phyloP scores from a whole-genome alignment of 768 basidiomycete species.

The Dioszegia crocea region DNA sequence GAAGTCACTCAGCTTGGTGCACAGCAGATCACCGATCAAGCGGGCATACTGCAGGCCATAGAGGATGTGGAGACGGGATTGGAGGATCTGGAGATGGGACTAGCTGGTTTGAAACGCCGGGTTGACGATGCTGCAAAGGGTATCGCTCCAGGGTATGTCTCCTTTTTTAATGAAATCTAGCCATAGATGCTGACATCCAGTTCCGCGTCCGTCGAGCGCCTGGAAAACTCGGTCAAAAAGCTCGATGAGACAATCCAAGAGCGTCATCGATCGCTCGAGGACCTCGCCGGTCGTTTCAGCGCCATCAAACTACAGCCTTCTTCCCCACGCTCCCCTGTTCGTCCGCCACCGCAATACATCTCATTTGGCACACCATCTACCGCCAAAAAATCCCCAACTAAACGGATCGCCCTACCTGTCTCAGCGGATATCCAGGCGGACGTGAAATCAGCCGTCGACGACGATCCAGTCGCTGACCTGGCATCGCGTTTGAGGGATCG shows the following conservation, averaged over 20 bases:
- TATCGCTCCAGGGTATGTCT: constrained; percentile 2
- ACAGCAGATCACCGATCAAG: constrained; percentile 79
- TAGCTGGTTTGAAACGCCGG: background rate
- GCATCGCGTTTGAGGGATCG: background rate
- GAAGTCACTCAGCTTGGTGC: constrained; percentile 75
- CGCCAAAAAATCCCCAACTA: background rate
- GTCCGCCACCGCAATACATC: background rate
- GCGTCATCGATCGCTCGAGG: constrained; percentile 47
- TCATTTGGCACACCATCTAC: background rate
- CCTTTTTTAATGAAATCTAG: background rate
- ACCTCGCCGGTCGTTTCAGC: constrained; percentile 42
- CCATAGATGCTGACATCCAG: constrained; percentile 50
- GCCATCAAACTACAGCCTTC: constrained; percentile 17
- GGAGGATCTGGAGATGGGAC: constrained; percentile 60
- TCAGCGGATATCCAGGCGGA: background rate
- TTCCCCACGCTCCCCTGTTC: background rate
- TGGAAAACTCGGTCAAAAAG: constrained; percentile 78
- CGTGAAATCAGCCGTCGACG: background rate
- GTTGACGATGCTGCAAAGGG: background rate
- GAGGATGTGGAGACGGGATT: constrained; percentile 69
- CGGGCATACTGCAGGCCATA: constrained; percentile 65
- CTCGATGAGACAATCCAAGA: constrained; percentile 57
- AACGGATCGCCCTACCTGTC: background rate
- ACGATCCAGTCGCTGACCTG: background rate
- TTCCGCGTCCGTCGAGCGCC: constrained; percentile 76